Percentiles rank a stretch among this genome's conserved stretches.
Conservation (phyloP, 129 eudicot species). For the Smallanthus sonchifolius region DNA sequence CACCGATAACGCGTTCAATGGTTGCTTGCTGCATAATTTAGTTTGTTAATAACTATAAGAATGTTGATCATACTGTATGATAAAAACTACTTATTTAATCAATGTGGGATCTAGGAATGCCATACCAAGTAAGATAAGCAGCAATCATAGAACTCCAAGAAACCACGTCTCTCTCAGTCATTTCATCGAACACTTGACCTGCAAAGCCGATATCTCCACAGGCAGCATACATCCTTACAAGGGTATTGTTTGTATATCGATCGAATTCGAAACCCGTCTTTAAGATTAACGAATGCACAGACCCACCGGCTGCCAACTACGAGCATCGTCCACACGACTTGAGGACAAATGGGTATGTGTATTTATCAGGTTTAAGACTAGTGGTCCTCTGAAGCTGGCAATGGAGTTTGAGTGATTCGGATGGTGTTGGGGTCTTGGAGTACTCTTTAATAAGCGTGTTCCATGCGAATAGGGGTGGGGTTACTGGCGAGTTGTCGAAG, state of each 20-base stretch:
- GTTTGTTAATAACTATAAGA: not conserved
- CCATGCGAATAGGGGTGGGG: conserved; percentile 19
- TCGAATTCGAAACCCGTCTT: conserved; percentile 5
- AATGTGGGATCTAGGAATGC: not conserved
- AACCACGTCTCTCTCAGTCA: conserved; percentile 17
- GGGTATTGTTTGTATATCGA: not conserved
- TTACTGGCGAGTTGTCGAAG: conserved; percentile 17
- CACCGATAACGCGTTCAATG: conserved; percentile 16
- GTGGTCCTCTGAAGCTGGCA: conserved; percentile 4
- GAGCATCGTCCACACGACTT: conserved; percentile 20
- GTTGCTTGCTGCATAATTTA: conserved; percentile 9
- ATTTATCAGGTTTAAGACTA: conserved; percentile 15
- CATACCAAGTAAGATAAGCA: conserved; percentile 7
- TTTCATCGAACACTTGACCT: conserved; percentile 21
- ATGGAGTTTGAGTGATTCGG: conserved; percentile 6
- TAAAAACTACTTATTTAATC: not conserved
- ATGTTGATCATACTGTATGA: not conserved
- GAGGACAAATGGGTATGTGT: conserved; percentile 18
- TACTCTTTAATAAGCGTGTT: conserved; percentile 2
- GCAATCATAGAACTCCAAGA: conserved; percentile 27
- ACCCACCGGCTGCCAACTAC: conserved; percentile 8
- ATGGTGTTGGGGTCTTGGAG: conserved; percentile 17
- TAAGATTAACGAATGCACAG: conserved; percentile 3
- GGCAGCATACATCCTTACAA: conserved; percentile 15
- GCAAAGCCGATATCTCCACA: conserved; percentile 3